These are phyloP conservation scores for Fusarium abutilonis DNA, from an alignment of 2,329 filamentous ascomycete species.

Conservation along the genomic window DNA sequence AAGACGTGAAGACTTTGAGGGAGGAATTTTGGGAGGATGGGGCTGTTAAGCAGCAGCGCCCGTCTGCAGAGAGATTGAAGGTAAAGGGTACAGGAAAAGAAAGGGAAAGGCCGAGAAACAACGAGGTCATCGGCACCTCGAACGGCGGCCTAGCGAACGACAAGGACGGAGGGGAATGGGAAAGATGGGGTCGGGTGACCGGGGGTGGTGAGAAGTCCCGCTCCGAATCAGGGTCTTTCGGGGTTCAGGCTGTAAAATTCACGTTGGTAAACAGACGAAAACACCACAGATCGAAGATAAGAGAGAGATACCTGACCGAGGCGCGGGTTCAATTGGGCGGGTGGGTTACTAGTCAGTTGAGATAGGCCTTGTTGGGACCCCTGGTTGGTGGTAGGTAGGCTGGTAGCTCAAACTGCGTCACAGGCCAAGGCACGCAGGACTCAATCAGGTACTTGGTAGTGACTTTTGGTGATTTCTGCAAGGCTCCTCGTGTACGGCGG, in stretches of 20 bases:
- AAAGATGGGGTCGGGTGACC: slow-evolving; percentile 48
- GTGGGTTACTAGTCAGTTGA: slow-evolving; percentile 34
- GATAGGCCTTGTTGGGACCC: slow-evolving; percentile 37
- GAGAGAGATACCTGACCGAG: slow-evolving; percentile 29
- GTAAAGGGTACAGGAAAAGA: slow-evolving; percentile 48
- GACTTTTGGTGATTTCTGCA: slow-evolving; percentile 28
- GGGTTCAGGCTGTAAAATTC: slow-evolving; percentile 16
- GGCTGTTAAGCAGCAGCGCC: slow-evolving; percentile 83
- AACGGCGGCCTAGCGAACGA: slow-evolving; percentile 42
- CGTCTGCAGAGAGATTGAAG: slow-evolving; percentile 58
- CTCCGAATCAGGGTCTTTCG: slow-evolving; percentile 40
- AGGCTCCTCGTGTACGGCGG: slow-evolving; percentile 22
- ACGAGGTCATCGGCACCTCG: slow-evolving; percentile 47
- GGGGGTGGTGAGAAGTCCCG: slow-evolving; percentile 34
- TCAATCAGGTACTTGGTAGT: slow-evolving; percentile 43
- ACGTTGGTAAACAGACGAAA: slow-evolving; percentile 19
- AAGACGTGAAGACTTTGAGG: slow-evolving; percentile 72
- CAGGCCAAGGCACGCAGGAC: slow-evolving; percentile 25
- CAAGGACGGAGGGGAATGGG: slow-evolving; percentile 27
- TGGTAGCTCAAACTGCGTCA: slow-evolving; percentile 38
- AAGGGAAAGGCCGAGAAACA: slow-evolving; percentile 37
- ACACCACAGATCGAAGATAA: slow-evolving; percentile 11
- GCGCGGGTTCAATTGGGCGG: slow-evolving; percentile 29
- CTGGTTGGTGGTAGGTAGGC: slow-evolving; percentile 21
- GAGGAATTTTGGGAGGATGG: slow-evolving; percentile 85